Base-by-base conservation (phyloP, 495 filamentous ascomycete genomes). In the Daldinia vernicosa region DNA sequence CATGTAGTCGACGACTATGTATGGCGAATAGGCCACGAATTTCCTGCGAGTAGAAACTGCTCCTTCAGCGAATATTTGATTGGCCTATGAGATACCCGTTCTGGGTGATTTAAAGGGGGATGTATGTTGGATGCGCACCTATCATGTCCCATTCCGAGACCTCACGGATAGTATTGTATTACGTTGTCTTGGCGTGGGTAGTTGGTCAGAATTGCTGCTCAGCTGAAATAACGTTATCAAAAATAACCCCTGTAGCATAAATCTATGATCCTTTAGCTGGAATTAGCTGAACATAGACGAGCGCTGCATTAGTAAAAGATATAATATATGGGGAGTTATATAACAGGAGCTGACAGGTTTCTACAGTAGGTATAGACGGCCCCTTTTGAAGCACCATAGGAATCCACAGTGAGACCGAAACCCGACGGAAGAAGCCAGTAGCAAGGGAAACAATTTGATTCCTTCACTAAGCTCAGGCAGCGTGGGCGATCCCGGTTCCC, bases 401-500 rank as follows among this genome's bases (percentile, higher is more conserved):
- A 53, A 14, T 6, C 50, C 50, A 47, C 50, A 53, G 15, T 53
- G 26, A 37, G 30, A 24, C 55, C 40, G 54, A 47, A 56, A 55
- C 62, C 54, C 45, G 58, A 53, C 63, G 57, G 50, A 27, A 17
- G 26, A 53, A 30, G 14, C 50, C 52, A 62, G 58, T 27, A 26
- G 45, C n/a, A 37, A 40, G 63, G n/a, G 15, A 66, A 33, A 55
- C 26, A 37, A 56, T 66, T 66, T 52, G 39, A 63, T 58, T 39
- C 39, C 61, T 66, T 66, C 32, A 56, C 60, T 32, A 56, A 69
- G 43, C 53, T 56, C 22, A 11, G 37, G 24, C 14, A 54, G 15
- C 45, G 24, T 63, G 39, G 55, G 1, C 24, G 28, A 64, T 61
- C 70, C 70, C 64, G 40, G 55, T 17, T 66, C 28, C 66, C 60